Base-by-base conservation (phyloP, 1,139 yeast species). In the Suhomyces bokatorum region DNA sequence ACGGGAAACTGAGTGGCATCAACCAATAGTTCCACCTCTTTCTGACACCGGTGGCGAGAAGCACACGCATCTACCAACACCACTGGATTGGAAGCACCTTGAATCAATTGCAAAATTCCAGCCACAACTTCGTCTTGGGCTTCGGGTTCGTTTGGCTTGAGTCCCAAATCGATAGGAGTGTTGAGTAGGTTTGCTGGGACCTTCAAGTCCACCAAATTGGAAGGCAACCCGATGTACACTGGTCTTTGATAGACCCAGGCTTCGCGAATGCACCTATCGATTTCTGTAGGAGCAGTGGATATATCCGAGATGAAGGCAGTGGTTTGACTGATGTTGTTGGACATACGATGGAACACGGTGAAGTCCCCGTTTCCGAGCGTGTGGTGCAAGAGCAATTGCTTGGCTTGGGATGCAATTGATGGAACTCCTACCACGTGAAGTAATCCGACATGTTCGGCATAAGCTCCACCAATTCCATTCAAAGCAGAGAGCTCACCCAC, bases 301-400 rank as follows among this genome's bases (percentile, higher is more conserved):
- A 58, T 59, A 49, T 67, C 70, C n/a, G 56, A 53, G 29, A 69
- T 51, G 33, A 66, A 56, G 6, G 64, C 68, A 8, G 71, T 60
- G 36, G 73, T 64, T 38, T 62, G 63, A 33, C 67, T 56, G 42
- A 70, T 67, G 52, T 60, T 54, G 13, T 62, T 51, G 36, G 72
- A 65, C 88, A 87, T 87, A 62, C 79, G 73, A 67, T 77, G 78
- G 76, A 86, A 87, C 40, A 83, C 93, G 40, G 85, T 81, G 69
- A 85, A 87, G 67, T 85, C 91, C 53, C 93, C 91, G 68, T 87
- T 85, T 59, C 95, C 96, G 59, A 85, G 73, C 42, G 91, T 85
- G 68, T 85, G 91, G 55, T 71, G 77, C 48, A 71, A 63, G 51
- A 71, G 60, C 55, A 71, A 66, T 51, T 70, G 75, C 64, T 84